Evolutionary conservation across 768 basidiomycete genomes (phyloP), one percentile per base, ranked within the genome.

Genomic region (Fistulinella prunicolor): DNA sequence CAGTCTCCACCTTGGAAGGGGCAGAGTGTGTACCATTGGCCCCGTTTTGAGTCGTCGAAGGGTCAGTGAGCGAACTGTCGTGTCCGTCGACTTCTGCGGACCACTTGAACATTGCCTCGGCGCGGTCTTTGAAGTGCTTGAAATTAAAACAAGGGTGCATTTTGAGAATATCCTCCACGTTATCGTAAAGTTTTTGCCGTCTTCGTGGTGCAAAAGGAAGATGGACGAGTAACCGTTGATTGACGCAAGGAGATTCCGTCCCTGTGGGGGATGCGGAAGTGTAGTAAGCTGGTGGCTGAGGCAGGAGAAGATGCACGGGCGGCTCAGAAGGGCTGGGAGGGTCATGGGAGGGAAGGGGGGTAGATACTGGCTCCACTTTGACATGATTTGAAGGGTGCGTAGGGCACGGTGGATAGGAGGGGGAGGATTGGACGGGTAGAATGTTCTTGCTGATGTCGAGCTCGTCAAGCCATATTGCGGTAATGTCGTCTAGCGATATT

Each of bases 391-490:
- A 44, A 8, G 54, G 9, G 17, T 59, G 55, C 3, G 53, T 29
- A 9, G 51, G 49, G 19, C 47, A 60, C 2, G 64, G 61, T 8
- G 51, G 4, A 34, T 44, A 54, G 20, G 29, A 51, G 17, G 44
- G 59, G 23, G 47, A 42, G 4, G 59, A 22, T 19, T 60, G 54
- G 44, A 54, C 46, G 35, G 59, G 51, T 12, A 61, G 42, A 44
- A 61, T 45, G 17, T 65, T 61, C 44, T 59, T 65, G 41, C 51
- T 55, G 23, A 70, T 62, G 36, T 79, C 74, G 29, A 81, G 73
- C 56, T 82, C 77, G 26, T 73, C 70, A 19, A 86, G 73, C 82
- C 83, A 87, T 35, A 84, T 73, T 41, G 75, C 65, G 9, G 76
- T 68, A 35, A 86, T 71, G 56, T 84, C 83, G 40, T 83, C 74